Evolutionary conservation across 208 protist genomes (phyloP).

Genomic region (Trypanosoma boissoni): DNA sequence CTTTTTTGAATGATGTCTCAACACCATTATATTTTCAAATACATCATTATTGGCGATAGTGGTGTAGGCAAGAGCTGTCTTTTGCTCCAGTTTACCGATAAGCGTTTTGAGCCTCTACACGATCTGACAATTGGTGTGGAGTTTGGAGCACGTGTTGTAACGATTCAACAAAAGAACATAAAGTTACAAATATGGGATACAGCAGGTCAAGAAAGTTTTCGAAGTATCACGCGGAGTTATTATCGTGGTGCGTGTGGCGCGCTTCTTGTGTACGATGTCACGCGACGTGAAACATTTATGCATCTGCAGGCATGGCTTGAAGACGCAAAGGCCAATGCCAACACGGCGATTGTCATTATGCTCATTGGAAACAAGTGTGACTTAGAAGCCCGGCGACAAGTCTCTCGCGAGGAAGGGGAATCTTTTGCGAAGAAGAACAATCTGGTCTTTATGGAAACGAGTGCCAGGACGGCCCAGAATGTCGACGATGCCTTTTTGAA

Average conservation of each 20-base stretch:
- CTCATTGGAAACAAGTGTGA: constrained; percentile 99
- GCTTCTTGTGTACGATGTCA: constrained; percentile 99
- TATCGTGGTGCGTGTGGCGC: constrained; percentile 98
- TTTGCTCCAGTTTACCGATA: constrained; percentile 98
- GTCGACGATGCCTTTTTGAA: constrained; percentile 96
- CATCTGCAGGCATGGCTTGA: constrained; percentile 97
- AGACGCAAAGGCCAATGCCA: constrained; percentile 95
- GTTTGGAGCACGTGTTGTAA: constrained; percentile 97
- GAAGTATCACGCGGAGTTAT: constrained; percentile 99
- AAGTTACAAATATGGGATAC: constrained; percentile 99
- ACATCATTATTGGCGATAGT: constrained; percentile 97
- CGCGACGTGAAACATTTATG: constrained; percentile 95
- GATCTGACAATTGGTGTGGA: constrained; percentile 99
- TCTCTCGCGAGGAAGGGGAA: constrained; percentile 95
- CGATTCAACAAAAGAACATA: constrained; percentile 94
- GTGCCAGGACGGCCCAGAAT: constrained; percentile 97
- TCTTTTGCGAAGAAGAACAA: constrained; percentile 95
- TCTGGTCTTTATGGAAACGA: constrained; percentile 98
- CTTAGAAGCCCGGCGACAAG: constrained; percentile 90
- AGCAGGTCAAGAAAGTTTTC: constrained; percentile 96
- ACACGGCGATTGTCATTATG: constrained; percentile 97
- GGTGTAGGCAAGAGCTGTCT: constrained; percentile 99
- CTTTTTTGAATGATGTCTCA: constrained; percentile 32
- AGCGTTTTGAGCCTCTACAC: constrained; percentile 98
- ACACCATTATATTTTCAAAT: constrained; percentile 94